phyloP scores from a whole-genome alignment of 2,329 filamentous ascomycete species.

The Cytospora paraplurivora region DNA sequence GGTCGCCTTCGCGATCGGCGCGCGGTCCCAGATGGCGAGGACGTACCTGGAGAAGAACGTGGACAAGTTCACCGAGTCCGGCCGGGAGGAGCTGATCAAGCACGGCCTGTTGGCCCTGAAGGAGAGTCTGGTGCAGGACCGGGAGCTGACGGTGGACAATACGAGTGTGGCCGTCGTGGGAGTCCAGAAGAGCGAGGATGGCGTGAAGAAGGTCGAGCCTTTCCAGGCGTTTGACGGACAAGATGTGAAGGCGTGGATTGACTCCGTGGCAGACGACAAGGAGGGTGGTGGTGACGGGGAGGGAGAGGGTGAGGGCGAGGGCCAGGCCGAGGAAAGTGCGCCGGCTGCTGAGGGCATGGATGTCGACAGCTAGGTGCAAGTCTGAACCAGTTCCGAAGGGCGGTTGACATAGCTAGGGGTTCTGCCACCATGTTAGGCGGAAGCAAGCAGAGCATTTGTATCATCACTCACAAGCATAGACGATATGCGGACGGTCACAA shows the following conservation, averaged over 20 bases:
- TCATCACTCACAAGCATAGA: slow-evolving; percentile 25
- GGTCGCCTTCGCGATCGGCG: slow-evolving; percentile 93
- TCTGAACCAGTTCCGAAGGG: neutral
- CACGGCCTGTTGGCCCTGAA: slow-evolving; percentile 91
- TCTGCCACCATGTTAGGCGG: neutral
- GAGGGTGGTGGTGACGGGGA: slow-evolving; percentile 49
- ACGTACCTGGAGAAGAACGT: slow-evolving; percentile 95
- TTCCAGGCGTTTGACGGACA: slow-evolving; percentile 92
- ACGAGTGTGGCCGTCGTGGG: slow-evolving; percentile 89
- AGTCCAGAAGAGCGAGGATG: slow-evolving; percentile 49
- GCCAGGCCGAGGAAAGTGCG: slow-evolving; percentile 34
- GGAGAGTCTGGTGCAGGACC: slow-evolving; percentile 95
- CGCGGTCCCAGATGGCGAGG: slow-evolving; percentile 93
- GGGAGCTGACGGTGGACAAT: slow-evolving; percentile 96
- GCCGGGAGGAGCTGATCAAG: slow-evolving; percentile 82
- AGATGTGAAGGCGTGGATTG: slow-evolving; percentile 83
- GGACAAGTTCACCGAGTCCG: slow-evolving; percentile 75
- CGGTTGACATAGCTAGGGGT: slow-evolving; percentile 9
- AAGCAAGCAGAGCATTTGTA: slow-evolving; percentile 15
- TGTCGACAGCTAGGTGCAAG: slow-evolving; percentile 41
- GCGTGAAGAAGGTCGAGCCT: slow-evolving; percentile 65
- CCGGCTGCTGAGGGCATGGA: slow-evolving; percentile 46
- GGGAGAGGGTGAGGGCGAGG: slow-evolving; percentile 43
- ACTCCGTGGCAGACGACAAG: slow-evolving; percentile 64
- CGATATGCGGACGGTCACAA: slow-evolving; percentile 20